phyloP scores from a whole-genome alignment of 306 rosid species.

The Trifolium subterraneum region DNA sequence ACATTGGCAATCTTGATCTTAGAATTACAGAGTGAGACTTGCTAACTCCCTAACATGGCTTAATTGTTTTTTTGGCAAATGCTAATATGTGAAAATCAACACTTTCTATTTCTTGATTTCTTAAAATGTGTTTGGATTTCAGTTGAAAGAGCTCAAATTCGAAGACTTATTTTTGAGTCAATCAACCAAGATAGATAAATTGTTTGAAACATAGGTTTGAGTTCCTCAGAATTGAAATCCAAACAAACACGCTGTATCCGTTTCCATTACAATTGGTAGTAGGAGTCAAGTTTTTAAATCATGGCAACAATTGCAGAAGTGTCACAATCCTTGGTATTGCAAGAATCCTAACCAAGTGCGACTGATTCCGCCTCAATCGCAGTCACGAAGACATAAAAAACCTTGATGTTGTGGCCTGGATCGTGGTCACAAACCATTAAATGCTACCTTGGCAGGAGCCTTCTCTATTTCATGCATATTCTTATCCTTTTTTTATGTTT shows the following conservation, averaged over 20 bases:
- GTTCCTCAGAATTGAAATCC: not conserved
- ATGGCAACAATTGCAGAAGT: not conserved
- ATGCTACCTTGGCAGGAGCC: not conserved
- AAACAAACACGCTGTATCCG: not conserved
- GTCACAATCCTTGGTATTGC: not conserved
- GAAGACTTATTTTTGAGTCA: not conserved
- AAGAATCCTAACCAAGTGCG: not conserved
- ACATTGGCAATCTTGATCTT: constrained; percentile 86
- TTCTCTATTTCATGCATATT: constrained; percentile 24
- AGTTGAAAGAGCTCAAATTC: not conserved
- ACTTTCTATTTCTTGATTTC: not conserved
- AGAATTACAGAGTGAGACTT: constrained; percentile 89
- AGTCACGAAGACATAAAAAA: not conserved
- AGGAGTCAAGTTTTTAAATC: not conserved
- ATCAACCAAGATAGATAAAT: not conserved
- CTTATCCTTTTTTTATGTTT: constrained; percentile 9
- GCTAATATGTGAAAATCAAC: not conserved
- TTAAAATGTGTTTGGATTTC: not conserved
- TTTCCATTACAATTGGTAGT: not conserved
- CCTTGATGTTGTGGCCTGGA: not conserved
- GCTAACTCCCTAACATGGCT: not conserved
- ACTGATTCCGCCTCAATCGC: not conserved
- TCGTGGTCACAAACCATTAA: not conserved
- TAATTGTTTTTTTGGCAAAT: not conserved
- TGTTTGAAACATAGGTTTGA: not conserved